A percentile compares a stretch with the other conserved stretches of the same genome.
phyloP scores from a whole-genome alignment of 78 protist species.

The Dictyostelium discoideum region dicty_2.7 NC_007090.3:149501-150000 shows the following conservation, averaged over 20 bases:
- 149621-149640: conserved; percentile 19
- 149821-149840: conserved; percentile 98
- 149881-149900: conserved; percentile 94
- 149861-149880: conserved; percentile 95
- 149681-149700: not conserved
- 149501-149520: conserved; percentile 87
- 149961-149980: conserved; percentile 99
- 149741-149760: not conserved
- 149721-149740: conserved; percentile 26
- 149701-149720: not conserved
- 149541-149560: conserved; percentile 93
- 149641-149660: conserved; percentile 2
- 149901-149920: conserved; percentile 99
- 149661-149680: not conserved
- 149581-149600: conserved; percentile 88
- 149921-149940: conserved; percentile 97
- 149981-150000: conserved; percentile 99
- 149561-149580: conserved; percentile 97
- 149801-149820: conserved; percentile 94
- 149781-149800: conserved; percentile 88
- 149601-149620: conserved; percentile 63
- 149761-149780: conserved; percentile 94
- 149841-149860: conserved; percentile 93
- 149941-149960: conserved; percentile 97
- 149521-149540: conserved; percentile 87